Evolutionary conservation across 441 rosid species (phyloP), one percentile per base, ranked within the genome.

Genomic region (Pelargonium fulgidum): DNA sequence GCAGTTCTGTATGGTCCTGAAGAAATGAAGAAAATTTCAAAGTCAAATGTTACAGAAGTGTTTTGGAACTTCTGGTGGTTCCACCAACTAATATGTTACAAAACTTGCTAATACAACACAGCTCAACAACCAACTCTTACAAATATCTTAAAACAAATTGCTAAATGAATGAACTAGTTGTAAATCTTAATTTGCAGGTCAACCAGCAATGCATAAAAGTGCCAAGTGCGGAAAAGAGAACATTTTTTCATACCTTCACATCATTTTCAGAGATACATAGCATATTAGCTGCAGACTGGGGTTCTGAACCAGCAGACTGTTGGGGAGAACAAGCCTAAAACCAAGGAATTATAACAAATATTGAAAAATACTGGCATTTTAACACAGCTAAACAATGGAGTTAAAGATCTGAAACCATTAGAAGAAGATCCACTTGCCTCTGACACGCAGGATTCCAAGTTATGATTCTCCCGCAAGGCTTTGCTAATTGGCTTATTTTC

Each of bases 371-470:
- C 29, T 29, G 42, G 14, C 33, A 24, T 54, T 62, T 78, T 24
- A 63, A 14, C 12, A 52, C 4, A 65, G 69, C 45, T 19, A 17
- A 66, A 20, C 5, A 69, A 73, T 3, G 29, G 29, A 8, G 45
- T 73, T 62, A 70, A 33, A 9, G 41, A 61, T 64, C 69, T 70
- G 64, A 61, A 64, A 70, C 62, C 68, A 72, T 24, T 41, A 67
- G 41, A 58, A 68, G 4, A 26, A 29, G 6, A 33, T 70, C 54
- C 65, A 79, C 90, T 85, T 83, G 80, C 87, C 86, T 85, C 84
- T 39, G 79, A 65, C 48, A 69, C 76, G 73, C 79, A 72, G 68
- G 80, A 78, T 39, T 64, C 62, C 19, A 66, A 54, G 48, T 83
- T 72, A 76, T 71, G 68, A 42, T 58, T 76, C 70, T 79, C 81